phyloP scores from a whole-genome alignment of 208 protist genomes.

The Trypanosoma lewisi region DNA sequence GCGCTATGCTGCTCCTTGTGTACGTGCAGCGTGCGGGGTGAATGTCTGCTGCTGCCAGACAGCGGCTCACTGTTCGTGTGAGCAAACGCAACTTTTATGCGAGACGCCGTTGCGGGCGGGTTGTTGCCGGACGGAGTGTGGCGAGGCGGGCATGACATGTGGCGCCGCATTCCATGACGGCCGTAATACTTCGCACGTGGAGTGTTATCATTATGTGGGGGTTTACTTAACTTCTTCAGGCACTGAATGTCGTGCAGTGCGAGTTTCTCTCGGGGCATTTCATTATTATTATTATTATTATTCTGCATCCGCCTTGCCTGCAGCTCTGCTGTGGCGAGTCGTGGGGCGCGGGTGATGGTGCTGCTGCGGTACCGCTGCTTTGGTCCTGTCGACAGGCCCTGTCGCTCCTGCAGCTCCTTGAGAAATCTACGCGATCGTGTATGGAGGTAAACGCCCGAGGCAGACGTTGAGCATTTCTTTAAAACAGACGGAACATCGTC shows the following conservation, averaged over 20 bases:
- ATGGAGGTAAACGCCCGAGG: neutral
- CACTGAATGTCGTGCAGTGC: neutral
- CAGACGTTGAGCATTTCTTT: neutral
- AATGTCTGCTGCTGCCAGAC: too few relatives aligned
- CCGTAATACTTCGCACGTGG: neutral
- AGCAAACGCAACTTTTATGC: too few relatives aligned
- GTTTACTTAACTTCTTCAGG: neutral
- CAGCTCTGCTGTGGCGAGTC: constrained; percentile 7
- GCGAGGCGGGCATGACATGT: neutral
- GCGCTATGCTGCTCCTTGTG: neutral
- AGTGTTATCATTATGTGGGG: neutral
- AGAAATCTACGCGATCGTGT: neutral
- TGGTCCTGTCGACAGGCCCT: neutral
- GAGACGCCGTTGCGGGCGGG: neutral
- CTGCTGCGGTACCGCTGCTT: neutral
- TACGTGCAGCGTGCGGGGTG: too few relatives aligned
- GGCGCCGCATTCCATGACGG: neutral
- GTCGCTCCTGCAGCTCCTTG: constrained; percentile 2
- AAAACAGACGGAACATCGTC: neutral
- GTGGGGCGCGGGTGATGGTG: neutral
- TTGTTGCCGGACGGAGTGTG: neutral
- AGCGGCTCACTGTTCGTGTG: too few relatives aligned
- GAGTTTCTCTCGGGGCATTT: neutral
- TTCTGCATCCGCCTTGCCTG: neutral
- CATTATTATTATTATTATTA: neutral